Evolutionary conservation across 1,284 basidiomycete species (phyloP), one percentile per base, ranked within the genome.

Genomic region (Fomitopsis palustris): DNA sequence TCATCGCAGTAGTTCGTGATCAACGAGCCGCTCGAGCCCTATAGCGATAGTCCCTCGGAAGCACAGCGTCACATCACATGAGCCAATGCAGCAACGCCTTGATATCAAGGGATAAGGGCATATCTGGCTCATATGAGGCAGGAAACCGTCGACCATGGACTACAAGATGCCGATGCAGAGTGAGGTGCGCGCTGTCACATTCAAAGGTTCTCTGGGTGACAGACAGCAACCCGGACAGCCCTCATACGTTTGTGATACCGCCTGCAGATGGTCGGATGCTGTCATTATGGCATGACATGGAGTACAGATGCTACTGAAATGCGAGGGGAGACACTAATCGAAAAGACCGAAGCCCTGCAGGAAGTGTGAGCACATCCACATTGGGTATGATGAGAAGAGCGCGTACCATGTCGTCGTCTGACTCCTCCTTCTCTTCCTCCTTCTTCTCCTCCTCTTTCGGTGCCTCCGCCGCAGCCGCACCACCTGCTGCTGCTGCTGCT

Each of bases 361-460:
- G 61, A 31, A 23, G 16, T 43, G 53, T 53, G 43, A 56, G 25
- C 56, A 41, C 23, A 49, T 49, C 3, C 55, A 25, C 56, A 39
- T 14, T 31, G 16, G 19, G 35, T 23, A 55, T 52, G 21, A 29
- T n/a, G 12, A 12, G 35, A 29, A 27, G 7, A 31, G 17, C 1
- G 81, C 90, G 64, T 67, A 93, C 93, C 93, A 95, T 95, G 78
- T 95, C 93, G 79, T 96, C 94, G 64, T 89, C 92, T 70, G 90
- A 87, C 74, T 94, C 93, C 81, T 95, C 89, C 81, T 94, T 87
- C 76, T 93, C 87, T 78, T 89, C 87, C 78, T 93, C 87, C 81
- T 92, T 85, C 73, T 86, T 84, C 76, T 87, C 86, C 75, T 83
- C 85, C 64, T 80, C 81, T 63, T 79, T 81, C 66, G 84, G 84